Percentiles rank a stretch among this genome's conserved stretches.
Evolutionary conservation across 139 green algal genomes (phyloP).

Genomic region (Micractinium sp.): DNA sequence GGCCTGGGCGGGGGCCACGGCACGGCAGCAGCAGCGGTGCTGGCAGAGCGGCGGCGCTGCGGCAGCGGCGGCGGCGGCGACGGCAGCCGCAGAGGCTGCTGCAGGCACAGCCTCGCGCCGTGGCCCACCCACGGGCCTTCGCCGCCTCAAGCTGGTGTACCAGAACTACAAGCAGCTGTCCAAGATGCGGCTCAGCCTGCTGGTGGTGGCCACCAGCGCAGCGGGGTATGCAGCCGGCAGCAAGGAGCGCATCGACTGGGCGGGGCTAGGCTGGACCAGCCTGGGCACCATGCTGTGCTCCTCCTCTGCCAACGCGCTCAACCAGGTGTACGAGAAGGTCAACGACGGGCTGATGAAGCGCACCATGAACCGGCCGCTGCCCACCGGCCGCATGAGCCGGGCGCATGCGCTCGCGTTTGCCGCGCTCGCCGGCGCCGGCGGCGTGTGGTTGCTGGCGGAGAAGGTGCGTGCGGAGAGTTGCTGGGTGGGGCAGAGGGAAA

Average conservation of each 20-base stretch:
- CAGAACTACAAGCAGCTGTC: constrained; percentile 86
- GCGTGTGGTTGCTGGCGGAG: constrained; percentile 72
- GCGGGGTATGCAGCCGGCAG: constrained; percentile 89
- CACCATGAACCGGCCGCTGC: constrained; percentile 92
- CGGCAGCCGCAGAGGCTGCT: neutral
- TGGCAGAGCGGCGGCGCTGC: constrained; percentile 6
- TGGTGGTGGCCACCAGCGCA: constrained; percentile 90
- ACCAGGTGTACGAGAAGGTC: constrained; percentile 92
- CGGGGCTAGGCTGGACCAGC: constrained; percentile 77
- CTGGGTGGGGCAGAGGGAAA: neutral
- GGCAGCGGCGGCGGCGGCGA: constrained; percentile 1
- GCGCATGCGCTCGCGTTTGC: constrained; percentile 88
- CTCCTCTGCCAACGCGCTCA: constrained; percentile 94
- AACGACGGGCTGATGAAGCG: constrained; percentile 90
- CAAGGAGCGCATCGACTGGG: constrained; percentile 74
- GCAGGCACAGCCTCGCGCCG: neutral
- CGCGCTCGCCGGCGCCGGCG: constrained; percentile 62
- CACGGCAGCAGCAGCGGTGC: constrained; percentile 1
- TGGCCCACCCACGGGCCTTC: neutral
- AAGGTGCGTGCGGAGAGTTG: constrained; percentile 63
- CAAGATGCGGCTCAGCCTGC: constrained; percentile 85
- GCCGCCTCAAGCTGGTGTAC: neutral
- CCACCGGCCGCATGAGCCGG: constrained; percentile 75
- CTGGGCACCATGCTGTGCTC: constrained; percentile 89
- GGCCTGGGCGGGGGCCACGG: neutral